Conservation (phyloP, 2,329 filamentous ascomycete genomes). For the Arthroderma uncinatum region DNA sequence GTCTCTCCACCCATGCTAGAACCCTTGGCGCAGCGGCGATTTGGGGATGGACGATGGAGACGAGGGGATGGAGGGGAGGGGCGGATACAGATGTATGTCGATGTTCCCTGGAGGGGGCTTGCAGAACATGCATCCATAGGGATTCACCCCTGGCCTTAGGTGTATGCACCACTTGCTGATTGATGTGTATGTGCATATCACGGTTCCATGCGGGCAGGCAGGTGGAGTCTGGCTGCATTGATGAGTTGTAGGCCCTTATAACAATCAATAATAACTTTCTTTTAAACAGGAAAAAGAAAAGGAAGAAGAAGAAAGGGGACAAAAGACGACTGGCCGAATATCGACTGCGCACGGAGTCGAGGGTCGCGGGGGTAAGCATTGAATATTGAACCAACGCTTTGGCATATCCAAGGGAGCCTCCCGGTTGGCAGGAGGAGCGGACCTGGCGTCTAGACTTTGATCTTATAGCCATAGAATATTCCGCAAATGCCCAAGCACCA, state of each 20-base stretch:
- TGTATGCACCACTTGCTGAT: background rate
- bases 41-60: no score
- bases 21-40: background rate
- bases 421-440: background rate
- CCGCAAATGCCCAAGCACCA: background rate
- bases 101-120: background rate
- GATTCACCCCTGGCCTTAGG: background rate
- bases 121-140: background rate
- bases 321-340: background rate
- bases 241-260: background rate
- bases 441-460: background rate
- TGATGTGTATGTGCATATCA: background rate
- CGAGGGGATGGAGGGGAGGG: background rate
- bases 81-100: background rate
- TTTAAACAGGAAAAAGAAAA: background rate
- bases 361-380: background rate
- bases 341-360: background rate
- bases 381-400: background rate
- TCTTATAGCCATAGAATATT: background rate
- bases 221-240: constrained; percentile 1
- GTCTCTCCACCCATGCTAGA: background rate
- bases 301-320: background rate
- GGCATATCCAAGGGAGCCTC: background rate
- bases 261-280: no score
- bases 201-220: background rate